Base-by-base conservation (phyloP, 148 eudicot genomes). In the Chenopodium berlandieri region DNA sequence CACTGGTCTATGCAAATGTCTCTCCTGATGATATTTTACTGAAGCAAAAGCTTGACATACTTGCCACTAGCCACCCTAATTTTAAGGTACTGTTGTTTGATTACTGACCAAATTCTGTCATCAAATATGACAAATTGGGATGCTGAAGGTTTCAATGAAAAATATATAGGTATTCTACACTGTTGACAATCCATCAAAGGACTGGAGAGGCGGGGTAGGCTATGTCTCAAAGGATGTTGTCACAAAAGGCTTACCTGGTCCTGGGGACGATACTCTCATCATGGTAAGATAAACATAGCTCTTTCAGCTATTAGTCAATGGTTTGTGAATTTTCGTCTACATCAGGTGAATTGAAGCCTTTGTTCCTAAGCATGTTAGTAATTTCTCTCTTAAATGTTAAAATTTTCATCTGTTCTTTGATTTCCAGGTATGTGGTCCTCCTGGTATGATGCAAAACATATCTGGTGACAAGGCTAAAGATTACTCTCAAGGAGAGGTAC, bases 11-110 rank as follows among this genome's bases (percentile, higher is more conserved):
- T 78, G 99, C 95, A 64, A 97, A 97, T 91, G 91, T 91, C 80
- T 90, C 99, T 69, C 98, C 98, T 20, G 97, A 97, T 85, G 99
- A 97, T 84, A 97, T 97, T 71, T 84, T 97, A 79, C 91, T 97
- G 67, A 94, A 92, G 86, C 92, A 94, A 92, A 94, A 97, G 85
- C 95, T 97, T 63, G 99, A 94, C 73, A 78, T 83, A 54, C 95
- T 97, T 84, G 97, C 91, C 58, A 86, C 93, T 19, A 88, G 87
- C 88, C 92, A 94, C 82, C 99, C 99, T 31, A 97, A 97, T 84
- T 88, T 97, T 54, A 97, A 94, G 99, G 99, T 94, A 84, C 50
- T 11, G 20, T 22, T 75, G 3, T 66, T 9, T 71, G 69, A 58
- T 48, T 75, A n/a, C 37, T 67, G 78, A 25, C 32, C 17, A 46